Conservation (phyloP, 129 eudicot genomes). For the Calendula officinalis region DNA sequence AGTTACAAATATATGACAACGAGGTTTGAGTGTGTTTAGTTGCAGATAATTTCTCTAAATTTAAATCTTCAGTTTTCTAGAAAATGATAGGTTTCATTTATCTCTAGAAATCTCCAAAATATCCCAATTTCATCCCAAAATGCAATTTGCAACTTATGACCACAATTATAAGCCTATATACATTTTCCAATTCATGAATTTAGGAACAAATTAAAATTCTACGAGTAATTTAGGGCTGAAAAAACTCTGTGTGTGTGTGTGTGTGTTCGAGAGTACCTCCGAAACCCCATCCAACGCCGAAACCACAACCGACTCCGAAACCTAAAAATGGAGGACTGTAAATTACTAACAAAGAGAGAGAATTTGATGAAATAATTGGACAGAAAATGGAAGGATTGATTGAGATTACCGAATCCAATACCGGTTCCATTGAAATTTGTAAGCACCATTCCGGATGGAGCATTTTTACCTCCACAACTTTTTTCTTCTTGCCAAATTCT, state of each 20-base stretch:
- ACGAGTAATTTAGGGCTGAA: conserved; percentile 4
- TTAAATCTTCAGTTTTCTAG: no score
- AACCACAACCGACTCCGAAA: conserved; percentile 77
- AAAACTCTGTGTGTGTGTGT: neutral
- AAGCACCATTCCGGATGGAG: conserved; percentile 49
- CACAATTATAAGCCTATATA: neutral
- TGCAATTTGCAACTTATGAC: neutral
- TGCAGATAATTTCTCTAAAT: no score
- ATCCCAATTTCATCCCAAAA: conserved; percentile 13
- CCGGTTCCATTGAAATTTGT: conserved; percentile 69
- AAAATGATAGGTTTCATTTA: no score
- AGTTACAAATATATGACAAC: no score
- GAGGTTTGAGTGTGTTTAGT: no score
- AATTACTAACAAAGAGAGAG: neutral
- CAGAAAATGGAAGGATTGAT: neutral
- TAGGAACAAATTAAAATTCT: neutral
- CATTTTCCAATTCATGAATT: conserved; percentile 7
- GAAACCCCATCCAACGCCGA: conserved; percentile 87
- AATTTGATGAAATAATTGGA: neutral
- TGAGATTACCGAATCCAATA: conserved; percentile 58
- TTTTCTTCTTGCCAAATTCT: no score
- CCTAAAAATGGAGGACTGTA: conserved; percentile 34
- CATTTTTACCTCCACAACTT: conserved; percentile 1
- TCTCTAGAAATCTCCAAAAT: neutral
- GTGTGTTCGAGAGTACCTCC: conserved; percentile 49